Evolutionary conservation across 768 basidiomycete species (phyloP).

Genomic region (Chalciporus chontae): DNA sequence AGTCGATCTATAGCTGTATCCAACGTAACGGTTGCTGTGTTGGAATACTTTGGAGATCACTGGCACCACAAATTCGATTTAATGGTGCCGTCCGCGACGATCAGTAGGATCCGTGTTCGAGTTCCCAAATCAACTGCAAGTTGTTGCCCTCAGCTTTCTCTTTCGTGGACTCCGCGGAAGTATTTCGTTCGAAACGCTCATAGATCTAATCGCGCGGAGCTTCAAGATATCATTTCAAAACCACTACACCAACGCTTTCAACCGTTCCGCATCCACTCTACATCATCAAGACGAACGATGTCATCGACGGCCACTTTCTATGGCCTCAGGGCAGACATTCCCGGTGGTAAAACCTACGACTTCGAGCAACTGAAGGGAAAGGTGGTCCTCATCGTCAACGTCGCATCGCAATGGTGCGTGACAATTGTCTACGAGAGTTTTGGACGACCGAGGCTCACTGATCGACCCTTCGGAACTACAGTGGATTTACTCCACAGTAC

Average conservation of each 20-base stretch:
- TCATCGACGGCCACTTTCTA: conserved; percentile 47
- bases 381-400: conserved; percentile 75
- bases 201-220: too few relatives aligned
- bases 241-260: conserved; percentile 4
- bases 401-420: conserved; percentile 63
- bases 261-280: conserved; percentile 11
- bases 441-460: not conserved
- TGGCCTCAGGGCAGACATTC: conserved; percentile 62
- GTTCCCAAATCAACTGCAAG: not conserved
- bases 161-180: not conserved
- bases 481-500: conserved; percentile 85
- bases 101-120: not conserved
- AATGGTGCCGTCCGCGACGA: conserved; percentile 4
- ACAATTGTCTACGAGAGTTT: not conserved
- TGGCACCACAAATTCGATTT: not conserved
- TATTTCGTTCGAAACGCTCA: not conserved
- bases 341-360: conserved; percentile 50
- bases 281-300: conserved; percentile 19
- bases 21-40: too few relatives aligned
- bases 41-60: not conserved
- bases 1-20: too few relatives aligned
- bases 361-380: conserved; percentile 74
- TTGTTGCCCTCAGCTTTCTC: not conserved
- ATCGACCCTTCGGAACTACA: conserved; percentile 27
- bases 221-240: too few relatives aligned